These are phyloP conservation scores for Pleurotus sapidus DNA, from an alignment of 768 basidiomycete species.

Conservation along the genomic window DNA sequence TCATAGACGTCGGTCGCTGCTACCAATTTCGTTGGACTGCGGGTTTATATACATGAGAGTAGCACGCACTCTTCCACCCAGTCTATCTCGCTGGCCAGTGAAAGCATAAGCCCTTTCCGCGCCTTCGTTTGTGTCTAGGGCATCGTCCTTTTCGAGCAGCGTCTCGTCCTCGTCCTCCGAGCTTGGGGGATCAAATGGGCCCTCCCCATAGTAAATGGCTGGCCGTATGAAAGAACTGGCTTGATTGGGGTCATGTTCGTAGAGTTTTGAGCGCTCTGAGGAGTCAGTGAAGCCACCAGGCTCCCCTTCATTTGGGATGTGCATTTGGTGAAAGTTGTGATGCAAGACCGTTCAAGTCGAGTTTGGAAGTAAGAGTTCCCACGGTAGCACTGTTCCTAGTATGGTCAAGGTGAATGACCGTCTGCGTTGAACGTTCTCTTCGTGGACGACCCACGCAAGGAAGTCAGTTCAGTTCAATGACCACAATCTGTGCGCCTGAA, in stretches of 20 bases:
- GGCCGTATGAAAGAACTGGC: conserved; percentile 18
- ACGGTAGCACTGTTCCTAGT: too few species aligned
- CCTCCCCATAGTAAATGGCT: conserved; percentile 67
- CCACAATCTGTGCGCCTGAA: too few species aligned
- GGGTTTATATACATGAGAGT: background rate
- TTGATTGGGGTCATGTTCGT: conserved; percentile 9
- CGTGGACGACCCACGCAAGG: too few species aligned
- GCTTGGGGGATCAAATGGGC: conserved; percentile 73
- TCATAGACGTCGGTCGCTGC: conserved; percentile 51
- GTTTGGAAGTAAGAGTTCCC: too few species aligned
- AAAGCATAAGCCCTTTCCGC: conserved; percentile 14
- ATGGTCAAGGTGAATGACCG: too few species aligned
- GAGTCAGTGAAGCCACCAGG: background rate
- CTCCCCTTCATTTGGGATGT: conserved; percentile 2
- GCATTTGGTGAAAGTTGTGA: conserved; percentile 4
- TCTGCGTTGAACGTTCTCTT: too few species aligned
- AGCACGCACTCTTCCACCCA: conserved; percentile 12
- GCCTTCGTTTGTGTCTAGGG: conserved; percentile 13
- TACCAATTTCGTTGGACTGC: background rate
- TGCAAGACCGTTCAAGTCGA: too few species aligned
- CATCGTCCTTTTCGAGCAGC: conserved; percentile 44
- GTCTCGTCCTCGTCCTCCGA: conserved; percentile 71
- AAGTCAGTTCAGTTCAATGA: too few species aligned
- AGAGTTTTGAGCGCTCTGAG: conserved; percentile 13
- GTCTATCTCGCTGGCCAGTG: conserved; percentile 6